Evolutionary conservation across 176 grass and related monocot genomes (phyloP).

Genomic region (Thalia dealbata): DNA sequence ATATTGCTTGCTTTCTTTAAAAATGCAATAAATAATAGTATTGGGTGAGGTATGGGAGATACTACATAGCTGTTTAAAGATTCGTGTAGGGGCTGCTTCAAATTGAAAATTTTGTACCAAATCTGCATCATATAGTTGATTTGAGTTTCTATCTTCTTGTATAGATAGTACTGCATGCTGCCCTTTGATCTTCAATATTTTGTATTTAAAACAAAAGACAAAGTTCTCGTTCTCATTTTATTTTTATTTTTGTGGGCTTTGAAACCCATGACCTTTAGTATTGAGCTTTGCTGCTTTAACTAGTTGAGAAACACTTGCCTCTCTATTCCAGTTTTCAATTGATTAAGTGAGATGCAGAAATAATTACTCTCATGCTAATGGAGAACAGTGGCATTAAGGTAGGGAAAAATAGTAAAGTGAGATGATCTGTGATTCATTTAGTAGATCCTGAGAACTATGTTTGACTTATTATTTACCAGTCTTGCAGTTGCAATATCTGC

Average conservation of each 20-base stretch:
- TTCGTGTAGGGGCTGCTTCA: not conserved
- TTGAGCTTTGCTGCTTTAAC: too few relatives aligned
- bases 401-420: not conserved
- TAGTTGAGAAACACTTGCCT: too few relatives aligned
- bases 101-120: not conserved
- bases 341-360: not conserved
- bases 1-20: not conserved
- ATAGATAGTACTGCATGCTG: not conserved
- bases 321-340: not conserved
- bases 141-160: not conserved
- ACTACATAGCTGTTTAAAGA: not conserved
- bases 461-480: not conserved
- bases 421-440: not conserved
- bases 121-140: not conserved
- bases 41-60: not conserved
- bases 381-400: not conserved
- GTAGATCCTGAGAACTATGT: not conserved
- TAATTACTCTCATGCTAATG: not conserved
- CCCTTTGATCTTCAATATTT: not conserved
- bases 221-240: too few relatives aligned
- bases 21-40: not conserved
- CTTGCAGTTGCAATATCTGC: not conserved
- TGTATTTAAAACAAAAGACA: not conserved
- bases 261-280: too few relatives aligned
- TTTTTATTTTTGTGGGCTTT: too few relatives aligned